Evolutionary conservation across 2,329 filamentous ascomycete genomes (phyloP).

Genomic region (Fusarium austroafricanum): DNA sequence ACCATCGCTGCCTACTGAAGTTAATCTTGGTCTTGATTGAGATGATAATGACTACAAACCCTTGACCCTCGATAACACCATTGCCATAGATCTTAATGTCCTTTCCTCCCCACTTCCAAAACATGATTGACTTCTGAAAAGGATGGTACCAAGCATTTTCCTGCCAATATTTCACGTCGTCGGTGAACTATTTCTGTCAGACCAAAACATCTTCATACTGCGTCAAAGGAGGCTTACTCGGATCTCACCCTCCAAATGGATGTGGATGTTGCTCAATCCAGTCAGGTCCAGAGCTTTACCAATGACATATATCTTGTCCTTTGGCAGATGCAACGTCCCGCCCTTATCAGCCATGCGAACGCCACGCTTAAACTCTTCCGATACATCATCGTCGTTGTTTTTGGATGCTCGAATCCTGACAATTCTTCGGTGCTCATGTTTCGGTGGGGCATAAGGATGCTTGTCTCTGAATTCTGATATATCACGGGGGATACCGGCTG

Average conservation of each 20-base stretch:
- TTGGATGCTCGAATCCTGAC: slow-evolving; percentile 31
- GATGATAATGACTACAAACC: not conserved
- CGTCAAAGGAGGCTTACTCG: not conserved
- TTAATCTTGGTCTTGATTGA: not conserved
- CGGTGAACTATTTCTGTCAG: slow-evolving; percentile 51
- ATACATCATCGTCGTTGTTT: slow-evolving; percentile 33
- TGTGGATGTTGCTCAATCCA: slow-evolving; percentile 67
- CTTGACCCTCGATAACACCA: slow-evolving; percentile 68
- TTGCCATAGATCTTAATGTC: slow-evolving; percentile 70
- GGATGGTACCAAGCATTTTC: slow-evolving; percentile 54
- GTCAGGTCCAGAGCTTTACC: slow-evolving; percentile 69
- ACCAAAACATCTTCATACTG: no score
- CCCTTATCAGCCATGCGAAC: slow-evolving; percentile 65
- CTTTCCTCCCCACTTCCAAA: slow-evolving; percentile 73
- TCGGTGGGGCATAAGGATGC: slow-evolving; percentile 30
- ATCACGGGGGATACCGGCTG: slow-evolving; percentile 14
- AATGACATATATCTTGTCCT: slow-evolving; percentile 66
- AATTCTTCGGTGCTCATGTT: slow-evolving; percentile 18
- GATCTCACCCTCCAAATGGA: slow-evolving; percentile 69
- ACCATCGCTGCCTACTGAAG: slow-evolving; percentile 30
- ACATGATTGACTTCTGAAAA: slow-evolving; percentile 66
- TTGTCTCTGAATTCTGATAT: slow-evolving; percentile 37
- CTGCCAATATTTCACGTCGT: slow-evolving; percentile 59
- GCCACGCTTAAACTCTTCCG: slow-evolving; percentile 28
- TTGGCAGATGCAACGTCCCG: slow-evolving; percentile 65